These are phyloP conservation scores for Gracilariopsis chorda DNA, from an alignment of 23 red algal genomes.

Conservation along the genomic window DNA sequence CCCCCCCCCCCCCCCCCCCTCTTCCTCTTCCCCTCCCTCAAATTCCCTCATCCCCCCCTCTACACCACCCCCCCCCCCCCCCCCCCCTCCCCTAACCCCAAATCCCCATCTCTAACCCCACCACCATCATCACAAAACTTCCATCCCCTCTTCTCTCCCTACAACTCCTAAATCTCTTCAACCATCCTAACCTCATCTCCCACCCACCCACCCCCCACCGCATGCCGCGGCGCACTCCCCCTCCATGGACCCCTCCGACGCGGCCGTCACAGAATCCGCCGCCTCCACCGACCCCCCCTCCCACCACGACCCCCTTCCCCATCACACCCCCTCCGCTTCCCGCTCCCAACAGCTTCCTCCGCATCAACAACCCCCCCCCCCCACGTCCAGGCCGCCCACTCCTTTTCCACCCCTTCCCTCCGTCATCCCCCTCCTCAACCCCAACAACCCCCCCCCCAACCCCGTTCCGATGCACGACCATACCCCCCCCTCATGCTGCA, in stretches of 20 bases:
- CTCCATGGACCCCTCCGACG: constrained; percentile 17
- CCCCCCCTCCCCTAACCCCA: not conserved
- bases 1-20: not conserved
- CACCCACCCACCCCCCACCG: not conserved
- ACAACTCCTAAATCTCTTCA: not conserved
- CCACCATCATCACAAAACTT: not conserved
- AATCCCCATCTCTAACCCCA: not conserved
- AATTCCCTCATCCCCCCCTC: not conserved
- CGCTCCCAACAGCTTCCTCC: not conserved
- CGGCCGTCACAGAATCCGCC: constrained; percentile 21
- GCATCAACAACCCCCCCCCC: not conserved
- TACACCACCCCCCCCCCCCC: constrained; percentile 1
- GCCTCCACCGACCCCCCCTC: constrained; percentile 13
- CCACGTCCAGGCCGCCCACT: not conserved
- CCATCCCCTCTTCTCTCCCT: not conserved
- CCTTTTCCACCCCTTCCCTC: not conserved
- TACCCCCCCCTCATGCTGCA: not conserved
- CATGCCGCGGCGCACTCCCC: not conserved
- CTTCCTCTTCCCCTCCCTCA: not conserved
- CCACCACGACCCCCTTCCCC: not conserved
- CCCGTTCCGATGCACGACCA: not conserved
- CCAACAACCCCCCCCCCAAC: not conserved
- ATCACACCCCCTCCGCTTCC: not conserved
- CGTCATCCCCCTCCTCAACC: not conserved
- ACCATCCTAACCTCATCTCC: not conserved